These are phyloP conservation scores for Umbellularia californica DNA, from an alignment of 164 flowering plant species.

Conservation along the genomic window DNA sequence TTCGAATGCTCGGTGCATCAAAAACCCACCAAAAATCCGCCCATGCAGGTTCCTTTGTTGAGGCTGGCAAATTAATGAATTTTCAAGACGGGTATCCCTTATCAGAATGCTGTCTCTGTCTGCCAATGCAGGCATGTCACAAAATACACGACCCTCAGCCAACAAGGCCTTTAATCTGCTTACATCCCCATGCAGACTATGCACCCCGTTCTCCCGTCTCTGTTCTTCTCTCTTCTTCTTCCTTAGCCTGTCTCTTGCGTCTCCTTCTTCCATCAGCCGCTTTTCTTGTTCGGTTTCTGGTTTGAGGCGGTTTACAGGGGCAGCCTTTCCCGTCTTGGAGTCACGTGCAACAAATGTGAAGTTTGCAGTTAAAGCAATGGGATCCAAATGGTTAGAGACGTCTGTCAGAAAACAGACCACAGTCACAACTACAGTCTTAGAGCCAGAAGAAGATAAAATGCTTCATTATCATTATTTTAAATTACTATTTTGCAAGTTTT, in stretches of 20 bases:
- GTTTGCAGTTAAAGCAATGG: conserved; percentile 69
- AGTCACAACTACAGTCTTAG: neutral
- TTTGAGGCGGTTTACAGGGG: conserved; percentile 62
- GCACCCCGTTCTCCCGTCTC: conserved; percentile 26
- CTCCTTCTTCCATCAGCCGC: conserved; percentile 67
- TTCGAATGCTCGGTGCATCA: conserved; percentile 86
- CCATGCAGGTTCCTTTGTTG: conserved; percentile 91
- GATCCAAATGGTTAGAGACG: conserved; percentile 29
- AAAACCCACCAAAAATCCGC: conserved; percentile 86
- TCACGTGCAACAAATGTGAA: conserved; percentile 94
- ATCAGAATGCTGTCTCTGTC: conserved; percentile 87
- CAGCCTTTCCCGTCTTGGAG: conserved; percentile 71
- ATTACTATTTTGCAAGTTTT: neutral
- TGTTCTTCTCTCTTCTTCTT: conserved; percentile 46
- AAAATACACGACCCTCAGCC: conserved; percentile 83
- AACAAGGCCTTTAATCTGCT: conserved; percentile 53
- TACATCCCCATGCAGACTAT: conserved; percentile 19
- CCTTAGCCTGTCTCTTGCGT: conserved; percentile 61
- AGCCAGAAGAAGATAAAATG: neutral
- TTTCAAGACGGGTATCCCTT: conserved; percentile 63
- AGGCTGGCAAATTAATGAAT: conserved; percentile 86
- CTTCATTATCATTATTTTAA: neutral
- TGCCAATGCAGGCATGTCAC: conserved; percentile 93
- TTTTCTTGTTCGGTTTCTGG: conserved; percentile 76
- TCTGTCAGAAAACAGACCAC: conserved; percentile 13